phyloP scores from a whole-genome alignment of 2,329 filamentous ascomycete species.

The Trichoderma sp. region DNA sequence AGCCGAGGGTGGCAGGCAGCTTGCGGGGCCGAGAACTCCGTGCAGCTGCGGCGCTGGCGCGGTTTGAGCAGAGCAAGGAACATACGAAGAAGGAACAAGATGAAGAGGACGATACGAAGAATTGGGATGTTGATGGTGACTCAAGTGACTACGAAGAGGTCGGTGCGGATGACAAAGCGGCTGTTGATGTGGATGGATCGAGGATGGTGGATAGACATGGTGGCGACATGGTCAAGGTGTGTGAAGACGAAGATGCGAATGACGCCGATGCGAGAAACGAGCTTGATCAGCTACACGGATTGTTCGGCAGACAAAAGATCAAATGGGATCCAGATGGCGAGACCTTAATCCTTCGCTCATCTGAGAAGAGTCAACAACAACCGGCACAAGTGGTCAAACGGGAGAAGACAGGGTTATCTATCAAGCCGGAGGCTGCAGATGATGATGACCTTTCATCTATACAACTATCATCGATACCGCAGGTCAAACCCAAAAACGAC shows the following conservation, averaged over 20 bases:
- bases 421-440: conserved; percentile 2
- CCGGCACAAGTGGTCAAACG: not conserved
- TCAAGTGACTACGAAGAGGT: conserved; percentile 47
- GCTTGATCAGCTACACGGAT: conserved; percentile 63
- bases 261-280: conserved; percentile 50
- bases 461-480: not conserved
- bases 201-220: conserved; percentile 67
- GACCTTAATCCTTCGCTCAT: not conserved
- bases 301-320: conserved; percentile 29
- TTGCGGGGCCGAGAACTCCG: conserved; percentile 73
- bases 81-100: conserved; percentile 41
- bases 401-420: not conserved
- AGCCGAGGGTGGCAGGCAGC: conserved; percentile 73
- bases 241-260: conserved; percentile 64
- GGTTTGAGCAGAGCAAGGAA: conserved; percentile 63
- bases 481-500: not conserved
- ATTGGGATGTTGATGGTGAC: conserved; percentile 40
- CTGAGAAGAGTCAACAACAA: not conserved
- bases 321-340: conserved; percentile 27
- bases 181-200: conserved; percentile 65
- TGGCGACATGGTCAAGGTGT: conserved; percentile 70
- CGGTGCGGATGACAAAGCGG: conserved; percentile 46
- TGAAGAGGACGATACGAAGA: conserved; percentile 38
- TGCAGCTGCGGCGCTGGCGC: conserved; percentile 73
- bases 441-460: not conserved